A percentile compares a stretch with the other conserved stretches of the same genome.
Conservation (phyloP, 371 early-diverging fungal species). For the Entomophthora muscae region DNA sequence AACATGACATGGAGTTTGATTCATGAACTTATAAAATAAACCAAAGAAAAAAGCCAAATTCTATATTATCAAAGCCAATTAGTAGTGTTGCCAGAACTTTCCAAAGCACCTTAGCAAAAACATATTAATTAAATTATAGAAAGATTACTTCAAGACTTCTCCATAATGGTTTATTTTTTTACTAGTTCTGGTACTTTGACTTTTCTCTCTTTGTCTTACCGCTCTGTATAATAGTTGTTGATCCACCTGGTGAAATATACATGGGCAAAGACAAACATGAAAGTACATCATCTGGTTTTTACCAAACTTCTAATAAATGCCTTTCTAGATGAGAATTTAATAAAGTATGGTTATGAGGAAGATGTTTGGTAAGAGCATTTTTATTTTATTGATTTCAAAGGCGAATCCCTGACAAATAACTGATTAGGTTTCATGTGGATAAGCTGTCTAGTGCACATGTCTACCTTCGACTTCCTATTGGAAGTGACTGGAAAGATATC, state of each 20-base stretch:
- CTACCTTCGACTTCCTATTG: constrained; percentile 61
- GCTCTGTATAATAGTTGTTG: neutral
- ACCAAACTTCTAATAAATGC: neutral
- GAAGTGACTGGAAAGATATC: constrained; percentile 65
- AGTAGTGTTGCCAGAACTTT: no score
- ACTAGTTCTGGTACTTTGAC: neutral
- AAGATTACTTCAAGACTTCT: neutral
- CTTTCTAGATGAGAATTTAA: constrained; percentile 78
- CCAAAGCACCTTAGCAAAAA: no score
- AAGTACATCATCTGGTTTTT: constrained; percentile 25
- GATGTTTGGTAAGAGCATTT: constrained; percentile 58
- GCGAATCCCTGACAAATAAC: neutral
- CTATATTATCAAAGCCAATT: neutral
- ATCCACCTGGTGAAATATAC: constrained; percentile 43
- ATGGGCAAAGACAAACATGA: constrained; percentile 97
- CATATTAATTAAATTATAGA: neutral
- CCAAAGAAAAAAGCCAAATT: neutral
- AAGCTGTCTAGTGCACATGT: constrained; percentile 94
- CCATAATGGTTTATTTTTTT: neutral
- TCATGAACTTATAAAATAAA: neutral
- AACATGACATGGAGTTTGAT: neutral
- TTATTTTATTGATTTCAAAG: neutral
- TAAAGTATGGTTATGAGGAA: constrained; percentile 82
- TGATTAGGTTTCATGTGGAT: constrained; percentile 74
- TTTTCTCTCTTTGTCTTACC: neutral